These are phyloP conservation scores for Grosmannia huntii DNA, from an alignment of 2,329 filamentous ascomycete genomes.

Conservation along the genomic window DNA sequence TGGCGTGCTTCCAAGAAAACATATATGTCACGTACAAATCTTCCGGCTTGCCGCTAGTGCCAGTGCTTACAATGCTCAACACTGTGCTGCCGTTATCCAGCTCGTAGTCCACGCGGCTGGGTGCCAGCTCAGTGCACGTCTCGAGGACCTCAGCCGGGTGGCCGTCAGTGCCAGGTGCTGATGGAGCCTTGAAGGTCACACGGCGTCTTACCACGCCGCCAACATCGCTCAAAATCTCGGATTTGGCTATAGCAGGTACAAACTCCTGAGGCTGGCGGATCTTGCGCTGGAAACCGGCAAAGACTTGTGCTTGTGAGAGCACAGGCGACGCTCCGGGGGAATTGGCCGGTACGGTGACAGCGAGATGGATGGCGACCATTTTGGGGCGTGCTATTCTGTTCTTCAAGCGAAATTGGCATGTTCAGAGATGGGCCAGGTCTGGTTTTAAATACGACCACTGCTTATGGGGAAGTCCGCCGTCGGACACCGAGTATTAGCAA, in stretches of 20 bases:
- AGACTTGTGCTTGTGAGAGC: slow-evolving; percentile 18
- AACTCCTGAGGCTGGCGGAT: slow-evolving; percentile 21
- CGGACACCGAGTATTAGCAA: not conserved
- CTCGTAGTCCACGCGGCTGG: slow-evolving; percentile 18
- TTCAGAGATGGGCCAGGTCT: not conserved
- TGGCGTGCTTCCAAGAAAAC: slow-evolving; percentile 19
- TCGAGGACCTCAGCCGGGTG: slow-evolving; percentile 13
- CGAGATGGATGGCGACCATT: slow-evolving; percentile 19
- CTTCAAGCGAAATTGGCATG: too few species aligned
- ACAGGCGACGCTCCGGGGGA: slow-evolving; percentile 15
- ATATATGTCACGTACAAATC: slow-evolving; percentile 21
- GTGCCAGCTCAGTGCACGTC: slow-evolving; percentile 18
- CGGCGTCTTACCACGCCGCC: slow-evolving; percentile 8
- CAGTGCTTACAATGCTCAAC: slow-evolving; percentile 18
- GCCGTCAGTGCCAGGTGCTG: not conserved
- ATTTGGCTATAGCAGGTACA: slow-evolving; percentile 19
- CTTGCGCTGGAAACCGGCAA: slow-evolving; percentile 22
- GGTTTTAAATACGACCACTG: not conserved
- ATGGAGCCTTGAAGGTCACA: slow-evolving; percentile 8
- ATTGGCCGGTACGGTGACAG: slow-evolving; percentile 22
- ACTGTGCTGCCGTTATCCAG: slow-evolving; percentile 20
- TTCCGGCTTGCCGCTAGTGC: slow-evolving; percentile 12
- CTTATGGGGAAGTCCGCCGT: not conserved
- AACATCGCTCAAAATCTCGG: slow-evolving; percentile 17
- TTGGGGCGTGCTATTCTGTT: not conserved